phyloP scores from a whole-genome alignment of 352 stramenopile genomes.

The Globisporangium mamillatum region DNA sequence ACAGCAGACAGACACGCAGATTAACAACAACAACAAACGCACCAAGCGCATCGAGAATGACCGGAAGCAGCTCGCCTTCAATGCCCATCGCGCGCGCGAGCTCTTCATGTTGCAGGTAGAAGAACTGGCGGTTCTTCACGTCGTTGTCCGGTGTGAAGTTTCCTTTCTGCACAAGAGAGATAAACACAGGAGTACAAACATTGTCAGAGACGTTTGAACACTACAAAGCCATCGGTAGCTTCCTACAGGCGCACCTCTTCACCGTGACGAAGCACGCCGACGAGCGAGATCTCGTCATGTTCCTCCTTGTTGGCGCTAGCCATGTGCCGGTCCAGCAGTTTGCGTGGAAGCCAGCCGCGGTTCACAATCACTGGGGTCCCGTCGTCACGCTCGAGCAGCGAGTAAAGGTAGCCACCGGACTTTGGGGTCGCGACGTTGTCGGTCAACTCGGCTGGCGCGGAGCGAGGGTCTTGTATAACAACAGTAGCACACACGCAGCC shows the following conservation, averaged over 20 bases:
- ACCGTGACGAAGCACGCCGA: constrained; percentile 75
- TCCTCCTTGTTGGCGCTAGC: constrained; percentile 54
- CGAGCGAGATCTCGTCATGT: constrained; percentile 42
- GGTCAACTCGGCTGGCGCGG: constrained; percentile 70
- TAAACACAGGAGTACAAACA: neutral
- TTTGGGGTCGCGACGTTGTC: constrained; percentile 79
- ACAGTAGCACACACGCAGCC: neutral
- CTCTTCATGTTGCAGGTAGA: constrained; percentile 79
- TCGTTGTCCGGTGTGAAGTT: constrained; percentile 84
- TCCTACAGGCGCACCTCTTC: constrained; percentile 50
- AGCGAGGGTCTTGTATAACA: constrained; percentile 56
- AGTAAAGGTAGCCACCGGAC: constrained; percentile 86
- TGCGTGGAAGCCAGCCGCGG: constrained; percentile 76
- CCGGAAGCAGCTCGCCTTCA: constrained; percentile 52
- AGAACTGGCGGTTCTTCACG: constrained; percentile 69
- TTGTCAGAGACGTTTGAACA: neutral
- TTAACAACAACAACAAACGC: neutral
- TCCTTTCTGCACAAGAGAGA: constrained; percentile 40
- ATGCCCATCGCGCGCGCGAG: constrained; percentile 75
- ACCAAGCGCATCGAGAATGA: constrained; percentile 81
- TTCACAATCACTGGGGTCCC: constrained; percentile 86
- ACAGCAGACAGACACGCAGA: neutral
- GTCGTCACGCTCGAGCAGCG: constrained; percentile 63
- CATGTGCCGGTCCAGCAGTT: constrained; percentile 74
- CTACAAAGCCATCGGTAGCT: no score